Evolutionary conservation across 1,139 yeast genomes (phyloP).

Genomic region (Candida sp.): DNA sequence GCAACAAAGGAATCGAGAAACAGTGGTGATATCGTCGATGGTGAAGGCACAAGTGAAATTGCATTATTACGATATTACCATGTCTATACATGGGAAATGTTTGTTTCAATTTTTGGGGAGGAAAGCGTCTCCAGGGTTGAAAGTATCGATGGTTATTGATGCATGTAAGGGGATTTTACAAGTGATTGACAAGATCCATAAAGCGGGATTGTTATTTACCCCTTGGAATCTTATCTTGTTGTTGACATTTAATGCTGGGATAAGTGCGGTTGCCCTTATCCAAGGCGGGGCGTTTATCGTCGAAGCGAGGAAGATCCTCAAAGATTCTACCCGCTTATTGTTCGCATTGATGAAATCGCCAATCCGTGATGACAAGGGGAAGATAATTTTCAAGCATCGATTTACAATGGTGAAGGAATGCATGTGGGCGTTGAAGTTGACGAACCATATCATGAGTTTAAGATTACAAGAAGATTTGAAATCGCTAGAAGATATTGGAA

Average conservation of each 20-base stretch:
- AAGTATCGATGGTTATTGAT: constrained; percentile 29
- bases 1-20: constrained; percentile 3
- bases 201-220: constrained; percentile 31
- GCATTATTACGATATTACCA: constrained; percentile 39
- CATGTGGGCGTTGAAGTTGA: constrained; percentile 59
- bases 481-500: constrained; percentile 39
- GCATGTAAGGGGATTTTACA: constrained; percentile 34
- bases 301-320: constrained; percentile 23
- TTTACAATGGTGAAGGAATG: constrained; percentile 63
- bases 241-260: constrained; percentile 45
- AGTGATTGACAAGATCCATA: constrained; percentile 29
- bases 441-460: constrained; percentile 49
- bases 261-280: constrained; percentile 42
- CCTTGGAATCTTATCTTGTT: constrained; percentile 58
- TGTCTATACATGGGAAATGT: constrained; percentile 35
- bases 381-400: constrained; percentile 35
- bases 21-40: constrained; percentile 14
- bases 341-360: constrained; percentile 25
- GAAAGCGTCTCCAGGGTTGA: constrained; percentile 29
- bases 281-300: constrained; percentile 34
- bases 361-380: constrained; percentile 29
- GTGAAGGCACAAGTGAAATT: constrained; percentile 37
- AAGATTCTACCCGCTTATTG: constrained; percentile 24
- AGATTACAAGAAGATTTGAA: constrained; percentile 41
- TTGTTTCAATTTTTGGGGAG: constrained; percentile 33